Percentiles rank a stretch among this genome's conserved stretches.
Evolutionary conservation across 345 rosid species (phyloP).

Genomic region (Acer saccharum): DNA sequence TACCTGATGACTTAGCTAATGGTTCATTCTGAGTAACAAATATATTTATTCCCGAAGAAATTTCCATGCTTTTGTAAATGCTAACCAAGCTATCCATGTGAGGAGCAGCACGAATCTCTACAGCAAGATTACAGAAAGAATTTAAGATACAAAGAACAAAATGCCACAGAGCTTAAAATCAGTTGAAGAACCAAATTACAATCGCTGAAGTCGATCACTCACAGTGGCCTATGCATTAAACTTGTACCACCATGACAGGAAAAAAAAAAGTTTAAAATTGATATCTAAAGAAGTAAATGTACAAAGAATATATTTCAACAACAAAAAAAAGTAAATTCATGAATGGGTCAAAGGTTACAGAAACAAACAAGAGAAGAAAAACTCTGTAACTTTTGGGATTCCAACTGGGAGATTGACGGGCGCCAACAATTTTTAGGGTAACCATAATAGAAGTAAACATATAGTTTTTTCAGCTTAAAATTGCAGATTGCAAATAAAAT

Average conservation of each 20-base stretch:
- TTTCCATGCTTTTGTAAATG: slow-evolving; percentile 86
- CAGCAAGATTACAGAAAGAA: neutral
- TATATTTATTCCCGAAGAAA: slow-evolving; percentile 71
- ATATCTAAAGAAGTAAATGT: neutral
- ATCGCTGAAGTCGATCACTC: neutral
- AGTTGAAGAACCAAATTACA: neutral
- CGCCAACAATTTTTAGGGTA: too few relatives aligned
- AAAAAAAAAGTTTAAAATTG: neutral
- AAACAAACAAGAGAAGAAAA: too few relatives aligned
- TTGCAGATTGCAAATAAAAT: neutral
- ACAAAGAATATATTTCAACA: neutral
- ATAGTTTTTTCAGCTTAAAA: too few relatives aligned
- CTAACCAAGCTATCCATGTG: slow-evolving; percentile 94
- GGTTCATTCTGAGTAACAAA: slow-evolving; percentile 54
- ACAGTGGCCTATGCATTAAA: neutral
- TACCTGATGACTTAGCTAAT: slow-evolving; percentile 50
- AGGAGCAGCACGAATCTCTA: slow-evolving; percentile 87
- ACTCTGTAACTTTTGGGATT: too few relatives aligned
- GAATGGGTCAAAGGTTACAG: too few relatives aligned
- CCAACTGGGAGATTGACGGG: neutral
- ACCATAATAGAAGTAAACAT: neutral
- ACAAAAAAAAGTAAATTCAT: neutral
- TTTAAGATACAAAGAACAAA: slow-evolving; percentile 1
- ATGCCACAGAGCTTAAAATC: neutral
- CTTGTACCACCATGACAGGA: neutral